A percentile compares a stretch with the other conserved stretches of the same genome.
Conservation (phyloP, 768 basidiomycete species). For the Phylloporus sp. region DNA sequence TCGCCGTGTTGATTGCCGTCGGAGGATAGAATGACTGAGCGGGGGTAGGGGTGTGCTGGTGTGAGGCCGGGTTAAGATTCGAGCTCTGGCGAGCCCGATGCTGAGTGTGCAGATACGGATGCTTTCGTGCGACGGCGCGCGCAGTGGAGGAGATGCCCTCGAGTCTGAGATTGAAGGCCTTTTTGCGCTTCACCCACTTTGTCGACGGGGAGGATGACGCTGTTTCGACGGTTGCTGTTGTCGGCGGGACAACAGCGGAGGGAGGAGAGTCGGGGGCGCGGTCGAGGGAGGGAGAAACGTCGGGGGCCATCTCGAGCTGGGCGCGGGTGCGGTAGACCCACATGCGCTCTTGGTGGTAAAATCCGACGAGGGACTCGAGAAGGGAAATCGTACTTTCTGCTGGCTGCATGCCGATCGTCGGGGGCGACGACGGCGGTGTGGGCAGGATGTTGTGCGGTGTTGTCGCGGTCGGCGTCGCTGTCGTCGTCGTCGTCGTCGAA, state of each 20-base stretch:
- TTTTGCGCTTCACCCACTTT: conserved; percentile 55
- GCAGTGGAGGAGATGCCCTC: conserved; percentile 37
- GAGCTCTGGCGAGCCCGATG: conserved; percentile 30
- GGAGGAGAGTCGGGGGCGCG: conserved; percentile 6
- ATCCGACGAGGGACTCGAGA: conserved; percentile 59
- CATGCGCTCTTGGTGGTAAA: conserved; percentile 66
- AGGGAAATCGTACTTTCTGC: conserved; percentile 49
- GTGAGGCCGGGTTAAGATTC: conserved; percentile 28
- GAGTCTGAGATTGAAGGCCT: conserved; percentile 49
- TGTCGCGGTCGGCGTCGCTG: too few relatives aligned
- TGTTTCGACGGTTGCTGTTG: conserved; percentile 32
- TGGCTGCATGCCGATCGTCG: conserved; percentile 29
- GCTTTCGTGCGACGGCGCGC: conserved; percentile 21
- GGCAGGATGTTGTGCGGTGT: too few relatives aligned
- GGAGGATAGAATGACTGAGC: conserved; percentile 26
- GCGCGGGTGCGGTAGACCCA: conserved; percentile 68
- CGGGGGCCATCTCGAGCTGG: conserved; percentile 49
- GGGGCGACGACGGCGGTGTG: conserved; percentile 32
- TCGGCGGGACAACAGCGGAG: conserved; percentile 7
- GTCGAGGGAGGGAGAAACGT: too few relatives aligned
- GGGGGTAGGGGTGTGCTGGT: conserved; percentile 21
- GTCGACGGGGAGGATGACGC: conserved; percentile 24
- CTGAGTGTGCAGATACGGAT: conserved; percentile 20
- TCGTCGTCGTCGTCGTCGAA: too few relatives aligned
- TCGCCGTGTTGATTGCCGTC: conserved; percentile 26